phyloP scores from a whole-genome alignment of 306 rosid genomes.

The Luffa acutangula region DNA sequence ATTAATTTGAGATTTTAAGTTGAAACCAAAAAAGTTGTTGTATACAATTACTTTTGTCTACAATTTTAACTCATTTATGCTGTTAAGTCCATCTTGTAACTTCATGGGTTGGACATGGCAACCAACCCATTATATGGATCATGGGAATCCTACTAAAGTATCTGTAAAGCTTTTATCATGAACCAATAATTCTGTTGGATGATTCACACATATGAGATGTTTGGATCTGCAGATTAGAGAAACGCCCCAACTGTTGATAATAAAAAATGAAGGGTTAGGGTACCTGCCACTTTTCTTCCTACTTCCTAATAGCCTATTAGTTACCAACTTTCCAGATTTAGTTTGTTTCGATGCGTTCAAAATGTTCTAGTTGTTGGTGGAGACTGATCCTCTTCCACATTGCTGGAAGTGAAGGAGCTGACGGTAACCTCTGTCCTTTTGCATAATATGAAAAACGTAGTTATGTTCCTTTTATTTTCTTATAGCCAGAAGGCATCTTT shows the following conservation, averaged over 20 bases:
- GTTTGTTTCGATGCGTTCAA: not conserved
- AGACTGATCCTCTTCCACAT: not conserved
- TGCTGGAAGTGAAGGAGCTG: not conserved
- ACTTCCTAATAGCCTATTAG: not conserved
- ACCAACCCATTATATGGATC: not conserved
- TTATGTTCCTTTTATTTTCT: slow-evolving; percentile 7
- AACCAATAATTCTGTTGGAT: not conserved
- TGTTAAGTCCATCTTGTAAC: not conserved
- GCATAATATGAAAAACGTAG: not conserved
- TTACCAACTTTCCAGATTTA: not conserved
- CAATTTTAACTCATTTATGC: not conserved
- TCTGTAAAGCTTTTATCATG: not conserved
- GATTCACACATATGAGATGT: not conserved
- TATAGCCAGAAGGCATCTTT: slow-evolving; percentile 76
- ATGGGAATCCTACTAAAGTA: not conserved
- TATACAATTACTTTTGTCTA: not conserved
- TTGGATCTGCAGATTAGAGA: not conserved
- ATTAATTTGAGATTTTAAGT: not conserved
- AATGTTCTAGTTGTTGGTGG: not conserved
- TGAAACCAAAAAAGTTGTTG: not conserved
- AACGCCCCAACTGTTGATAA: not conserved
- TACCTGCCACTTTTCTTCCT: not conserved
- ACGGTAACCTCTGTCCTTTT: not conserved
- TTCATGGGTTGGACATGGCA: not conserved
- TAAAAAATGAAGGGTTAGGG: not conserved